Conservation (phyloP, 306 rosid species). For the Prunus davidiana region DNA sequence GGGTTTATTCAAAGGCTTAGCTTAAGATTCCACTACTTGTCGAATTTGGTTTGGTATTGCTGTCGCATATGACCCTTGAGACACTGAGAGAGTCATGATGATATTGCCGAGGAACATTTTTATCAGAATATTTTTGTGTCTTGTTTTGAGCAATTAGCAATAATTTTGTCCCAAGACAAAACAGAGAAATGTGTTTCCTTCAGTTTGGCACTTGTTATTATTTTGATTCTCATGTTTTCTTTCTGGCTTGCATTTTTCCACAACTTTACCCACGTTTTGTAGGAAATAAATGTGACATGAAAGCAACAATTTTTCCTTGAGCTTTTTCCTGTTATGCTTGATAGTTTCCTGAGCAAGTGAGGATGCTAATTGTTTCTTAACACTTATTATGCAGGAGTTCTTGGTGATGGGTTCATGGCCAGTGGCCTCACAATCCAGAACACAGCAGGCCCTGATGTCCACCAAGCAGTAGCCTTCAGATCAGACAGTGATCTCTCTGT, state of each 20-base stretch:
- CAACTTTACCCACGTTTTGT: no score
- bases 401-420: slow-evolving; percentile 97
- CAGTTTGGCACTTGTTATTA: neutral
- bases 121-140: neutral
- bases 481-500: slow-evolving; percentile 72
- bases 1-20: neutral
- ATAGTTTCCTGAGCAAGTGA: no score
- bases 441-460: slow-evolving; percentile 86
- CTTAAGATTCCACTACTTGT: neutral
- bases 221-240: no score
- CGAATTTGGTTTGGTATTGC: neutral
- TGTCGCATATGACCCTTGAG: neutral
- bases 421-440: slow-evolving; percentile 62
- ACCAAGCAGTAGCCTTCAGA: slow-evolving; percentile 93
- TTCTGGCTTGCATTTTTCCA: no score
- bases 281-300: no score
- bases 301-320: no score
- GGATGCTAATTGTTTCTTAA: no score
- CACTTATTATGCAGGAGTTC: slow-evolving; percentile 43
- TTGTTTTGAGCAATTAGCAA: neutral
- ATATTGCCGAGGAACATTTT: neutral
- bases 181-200: neutral
- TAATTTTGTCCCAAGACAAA: neutral
- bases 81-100: neutral
- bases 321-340: no score